Base-by-base conservation (phyloP, 1,284 basidiomycete species). In the Irpex sp. region DNA sequence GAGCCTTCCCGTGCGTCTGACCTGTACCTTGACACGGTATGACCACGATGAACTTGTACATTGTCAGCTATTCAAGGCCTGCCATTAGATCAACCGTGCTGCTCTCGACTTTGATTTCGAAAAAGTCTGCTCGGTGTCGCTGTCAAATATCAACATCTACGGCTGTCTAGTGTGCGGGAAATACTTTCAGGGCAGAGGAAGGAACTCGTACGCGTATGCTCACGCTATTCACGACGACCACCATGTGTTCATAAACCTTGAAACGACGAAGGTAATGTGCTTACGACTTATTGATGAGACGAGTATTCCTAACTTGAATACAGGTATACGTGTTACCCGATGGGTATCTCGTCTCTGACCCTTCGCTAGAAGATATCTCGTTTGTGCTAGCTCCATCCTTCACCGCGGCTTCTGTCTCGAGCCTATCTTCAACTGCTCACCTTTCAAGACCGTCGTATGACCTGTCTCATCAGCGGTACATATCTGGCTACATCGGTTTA, bases 51-150 rank as follows among this genome's bases (percentile, higher is more conserved):
- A 59, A 51, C 62, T 60, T 38, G 15, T 52, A 26, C n/a, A 40
- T 60, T 11, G 8, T 13, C 15, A 26, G 21, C 19, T 51, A 31
- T 52, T 57, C 61, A 58, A 51, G 38, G 37, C 58, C 52, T 19
- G 15, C 19, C 31, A 57, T 38, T 62, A 75, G 96, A 92, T 97
- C 68, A 94, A 96, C 72, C 85, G 96, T 63, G 85, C 85, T 62
- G 82, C 89, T 48, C 87, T 99, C 65, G 97, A 99, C 77, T 99
- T 99, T 77, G 97, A 99, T 79, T 99, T 99, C 73, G 97, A 99
- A 80, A 95, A 97, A 81, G 85, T 99, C 36, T 99, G 97, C 82
- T 98, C 95, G 7, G 94, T 99, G 63, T 97, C 94, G 34, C 82
- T 95, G 57, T 94, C 93, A 36, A 97, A 98, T 77, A 96, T 98